Evolutionary conservation across 345 rosid species (phyloP).

Genomic region (Mercurialis annua): DNA sequence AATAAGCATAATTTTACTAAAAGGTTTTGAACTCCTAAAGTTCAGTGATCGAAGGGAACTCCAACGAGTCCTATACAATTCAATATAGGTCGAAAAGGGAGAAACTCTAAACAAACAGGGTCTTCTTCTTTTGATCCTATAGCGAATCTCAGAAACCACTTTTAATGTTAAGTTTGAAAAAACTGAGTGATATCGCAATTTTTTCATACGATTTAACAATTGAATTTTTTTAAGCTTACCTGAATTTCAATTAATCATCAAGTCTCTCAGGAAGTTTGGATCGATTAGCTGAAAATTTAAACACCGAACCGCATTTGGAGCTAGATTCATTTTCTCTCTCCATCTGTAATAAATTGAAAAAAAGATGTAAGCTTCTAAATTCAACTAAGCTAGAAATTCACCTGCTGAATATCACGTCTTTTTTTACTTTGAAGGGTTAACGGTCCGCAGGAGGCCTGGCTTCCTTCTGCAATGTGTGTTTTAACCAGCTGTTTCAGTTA

Average conservation of each 20-base stretch:
- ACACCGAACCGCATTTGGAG: too few species aligned
- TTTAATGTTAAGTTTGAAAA: too few species aligned
- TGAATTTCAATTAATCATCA: too few species aligned
- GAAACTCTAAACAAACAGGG: conserved; percentile 2
- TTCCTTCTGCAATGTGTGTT: conserved; percentile 98
- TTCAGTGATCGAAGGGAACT: not conserved
- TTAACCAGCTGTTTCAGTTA: conserved; percentile 96
- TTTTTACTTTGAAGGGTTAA: conserved; percentile 83
- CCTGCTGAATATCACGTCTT: conserved; percentile 85
- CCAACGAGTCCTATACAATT: not conserved
- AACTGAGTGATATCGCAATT: too few species aligned
- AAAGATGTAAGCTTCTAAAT: not conserved
- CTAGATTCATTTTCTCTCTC: conserved; percentile 91
- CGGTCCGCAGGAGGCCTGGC: conserved; percentile 90
- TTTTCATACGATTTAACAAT: too few species aligned
- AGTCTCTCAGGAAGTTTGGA: too few species aligned
- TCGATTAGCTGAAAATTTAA: too few species aligned
- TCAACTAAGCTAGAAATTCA: conserved; percentile 13
- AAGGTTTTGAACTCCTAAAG: too few species aligned
- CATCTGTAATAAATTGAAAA: conserved; percentile 52
- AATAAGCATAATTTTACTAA: too few species aligned
- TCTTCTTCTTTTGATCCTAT: not conserved
- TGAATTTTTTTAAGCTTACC: too few species aligned
- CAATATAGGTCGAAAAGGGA: not conserved
- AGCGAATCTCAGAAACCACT: not conserved